phyloP scores from a whole-genome alignment of 345 rosid genomes.

The Brassica incana region DNA sequence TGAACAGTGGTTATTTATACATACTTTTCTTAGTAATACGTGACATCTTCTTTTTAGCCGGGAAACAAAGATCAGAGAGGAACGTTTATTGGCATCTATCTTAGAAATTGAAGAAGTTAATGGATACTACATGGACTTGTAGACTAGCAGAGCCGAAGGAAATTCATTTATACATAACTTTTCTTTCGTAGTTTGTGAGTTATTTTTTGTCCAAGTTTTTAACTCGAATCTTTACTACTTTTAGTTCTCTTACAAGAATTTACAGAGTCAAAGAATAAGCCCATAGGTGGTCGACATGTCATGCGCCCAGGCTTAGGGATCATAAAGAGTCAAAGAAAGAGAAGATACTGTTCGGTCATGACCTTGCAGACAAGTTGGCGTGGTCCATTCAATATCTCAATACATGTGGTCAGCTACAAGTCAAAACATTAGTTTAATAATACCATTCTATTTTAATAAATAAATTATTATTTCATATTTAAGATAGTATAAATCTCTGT shows the following conservation, averaged over 20 bases:
- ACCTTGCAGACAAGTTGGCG: constrained; percentile 17
- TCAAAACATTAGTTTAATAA: not conserved
- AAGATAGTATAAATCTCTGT: no score
- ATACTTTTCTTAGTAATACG: not conserved
- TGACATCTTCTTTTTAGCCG: no score
- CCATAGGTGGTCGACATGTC: constrained; percentile 5
- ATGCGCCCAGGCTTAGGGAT: constrained; percentile 5
- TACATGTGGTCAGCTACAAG: not conserved
- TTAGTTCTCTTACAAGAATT: no score
- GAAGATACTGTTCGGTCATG: constrained; percentile 30
- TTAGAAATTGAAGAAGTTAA: not conserved
- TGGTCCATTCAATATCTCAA: constrained; percentile 5
- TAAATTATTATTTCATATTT: no score
- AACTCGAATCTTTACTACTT: no score
- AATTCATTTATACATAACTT: not conserved
- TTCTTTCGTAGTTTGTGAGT: not conserved
- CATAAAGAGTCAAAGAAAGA: constrained; percentile 34
- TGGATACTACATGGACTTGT: not conserved
- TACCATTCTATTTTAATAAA: no score
- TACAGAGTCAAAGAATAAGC: not conserved
- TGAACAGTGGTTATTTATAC: no score
- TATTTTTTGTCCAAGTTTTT: no score
- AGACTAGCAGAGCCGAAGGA: no score
- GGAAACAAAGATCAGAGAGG: not conserved
- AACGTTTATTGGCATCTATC: not conserved